A percentile compares a stretch with the other conserved stretches of the same genome.
Conservation (phyloP, 805 yeast genomes). For the Debaryomyces maramus region DNA sequence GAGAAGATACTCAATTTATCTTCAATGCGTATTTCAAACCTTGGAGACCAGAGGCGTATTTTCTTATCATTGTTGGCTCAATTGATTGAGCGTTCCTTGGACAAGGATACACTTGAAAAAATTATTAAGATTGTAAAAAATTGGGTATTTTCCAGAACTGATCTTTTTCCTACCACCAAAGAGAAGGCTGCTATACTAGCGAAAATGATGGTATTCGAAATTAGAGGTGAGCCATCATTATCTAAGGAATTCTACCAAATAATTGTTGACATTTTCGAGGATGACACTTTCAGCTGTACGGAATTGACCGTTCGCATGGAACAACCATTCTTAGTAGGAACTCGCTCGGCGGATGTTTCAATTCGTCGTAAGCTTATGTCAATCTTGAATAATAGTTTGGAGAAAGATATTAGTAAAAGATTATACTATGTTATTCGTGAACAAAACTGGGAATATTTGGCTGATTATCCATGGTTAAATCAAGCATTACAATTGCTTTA, state of each 20-base stretch:
- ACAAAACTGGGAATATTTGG: constrained; percentile 95
- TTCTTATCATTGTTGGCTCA: constrained; percentile 86
- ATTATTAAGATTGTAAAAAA: constrained; percentile 75
- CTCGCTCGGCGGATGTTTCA: constrained; percentile 72
- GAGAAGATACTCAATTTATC: constrained; percentile 77
- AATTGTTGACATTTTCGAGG: constrained; percentile 83
- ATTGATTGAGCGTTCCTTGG: constrained; percentile 83
- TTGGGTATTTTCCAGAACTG: constrained; percentile 87
- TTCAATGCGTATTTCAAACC: constrained; percentile 74
- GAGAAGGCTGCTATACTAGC: constrained; percentile 93
- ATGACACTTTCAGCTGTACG: constrained; percentile 70
- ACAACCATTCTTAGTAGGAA: constrained; percentile 93
- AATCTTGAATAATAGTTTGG: constrained; percentile 76
- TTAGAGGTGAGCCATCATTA: constrained; percentile 76
- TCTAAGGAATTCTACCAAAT: constrained; percentile 82
- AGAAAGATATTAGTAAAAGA: constrained; percentile 73
- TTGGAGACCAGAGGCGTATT: constrained; percentile 92
- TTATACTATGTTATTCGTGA: constrained; percentile 86
- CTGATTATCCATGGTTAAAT: constrained; percentile 92
- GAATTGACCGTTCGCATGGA: constrained; percentile 94
- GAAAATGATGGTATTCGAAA: constrained; percentile 91
- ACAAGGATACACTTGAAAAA: constrained; percentile 68
- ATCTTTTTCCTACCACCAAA: constrained; percentile 88
- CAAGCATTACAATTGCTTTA: constrained; percentile 87
- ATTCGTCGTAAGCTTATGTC: constrained; percentile 78